Evolutionary conservation across 495 filamentous ascomycete genomes (phyloP).

Genomic region (Lasiosphaeria miniovina): DNA sequence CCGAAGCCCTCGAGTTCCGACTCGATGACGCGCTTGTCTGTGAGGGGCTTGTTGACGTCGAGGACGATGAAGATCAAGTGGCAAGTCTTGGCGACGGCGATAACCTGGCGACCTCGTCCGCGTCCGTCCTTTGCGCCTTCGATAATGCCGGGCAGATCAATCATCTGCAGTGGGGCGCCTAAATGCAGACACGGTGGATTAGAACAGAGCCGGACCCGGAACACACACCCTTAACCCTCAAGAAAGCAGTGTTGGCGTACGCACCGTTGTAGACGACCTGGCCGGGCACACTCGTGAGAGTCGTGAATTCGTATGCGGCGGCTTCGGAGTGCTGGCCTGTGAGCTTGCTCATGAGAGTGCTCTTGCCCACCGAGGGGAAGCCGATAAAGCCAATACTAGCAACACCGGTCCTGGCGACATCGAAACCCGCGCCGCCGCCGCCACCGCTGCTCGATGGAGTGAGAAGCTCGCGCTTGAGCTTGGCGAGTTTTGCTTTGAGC

Average conservation of each 20-base stretch:
- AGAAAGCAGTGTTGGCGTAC: constrained; percentile 5
- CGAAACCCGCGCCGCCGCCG: constrained; percentile 88
- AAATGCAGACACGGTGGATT: not conserved
- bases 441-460: constrained; percentile 80
- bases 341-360: constrained; percentile 89
- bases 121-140: constrained; percentile 98
- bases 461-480: constrained; percentile 92
- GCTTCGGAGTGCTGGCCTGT: constrained; percentile 97
- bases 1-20: constrained; percentile 96
- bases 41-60: constrained; percentile 96
- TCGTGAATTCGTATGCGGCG: constrained; percentile 98
- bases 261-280: constrained; percentile 89
- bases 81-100: constrained; percentile 97
- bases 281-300: constrained; percentile 92
- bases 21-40: constrained; percentile 96
- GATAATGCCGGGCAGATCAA: constrained; percentile 98
- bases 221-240: not conserved
- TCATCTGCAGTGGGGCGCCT: constrained; percentile 94
- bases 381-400: constrained; percentile 85
- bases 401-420: constrained; percentile 96
- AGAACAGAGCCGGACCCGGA: not conserved
- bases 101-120: constrained; percentile 96
- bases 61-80: constrained; percentile 98
- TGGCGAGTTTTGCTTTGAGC: constrained; percentile 97
- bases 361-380: constrained; percentile 97